phyloP scores from a whole-genome alignment of 148 eudicot species.

The Limonium bicolor region DNA sequence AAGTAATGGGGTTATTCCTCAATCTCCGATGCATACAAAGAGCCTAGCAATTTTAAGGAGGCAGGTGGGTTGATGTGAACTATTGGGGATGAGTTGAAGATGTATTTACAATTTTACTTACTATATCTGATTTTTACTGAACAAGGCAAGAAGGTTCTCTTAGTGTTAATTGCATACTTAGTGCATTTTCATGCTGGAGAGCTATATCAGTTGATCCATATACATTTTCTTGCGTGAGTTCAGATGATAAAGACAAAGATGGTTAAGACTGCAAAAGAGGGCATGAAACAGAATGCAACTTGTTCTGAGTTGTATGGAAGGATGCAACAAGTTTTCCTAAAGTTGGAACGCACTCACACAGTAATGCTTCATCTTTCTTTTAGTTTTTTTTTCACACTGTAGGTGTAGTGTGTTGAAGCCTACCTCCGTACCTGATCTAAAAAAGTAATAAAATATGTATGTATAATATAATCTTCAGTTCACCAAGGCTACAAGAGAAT shows the following conservation, averaged over 20 bases:
- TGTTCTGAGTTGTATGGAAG: constrained; percentile 53
- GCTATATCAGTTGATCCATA: background rate
- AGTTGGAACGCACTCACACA: constrained; percentile 36
- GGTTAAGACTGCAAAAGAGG: constrained; percentile 63
- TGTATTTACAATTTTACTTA: too few species aligned
- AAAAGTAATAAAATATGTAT: background rate
- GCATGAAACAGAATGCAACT: constrained; percentile 45
- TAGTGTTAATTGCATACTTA: background rate
- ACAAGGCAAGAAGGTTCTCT: too few species aligned
- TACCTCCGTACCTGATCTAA: background rate
- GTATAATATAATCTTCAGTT: constrained; percentile 8
- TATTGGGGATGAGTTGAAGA: too few species aligned
- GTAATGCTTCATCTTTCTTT: constrained; percentile 18
- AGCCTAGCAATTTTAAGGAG: constrained; percentile 71
- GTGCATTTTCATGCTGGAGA: background rate
- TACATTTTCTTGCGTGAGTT: constrained; percentile 1
- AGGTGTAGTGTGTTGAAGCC: too few species aligned
- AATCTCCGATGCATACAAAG: constrained; percentile 85
- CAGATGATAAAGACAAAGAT: constrained; percentile 67
- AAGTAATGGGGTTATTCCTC: constrained; percentile 78
- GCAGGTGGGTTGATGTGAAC: constrained; percentile 28
- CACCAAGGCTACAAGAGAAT: constrained; percentile 20
- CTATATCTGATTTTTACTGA: too few species aligned
- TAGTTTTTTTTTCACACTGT: too few species aligned
- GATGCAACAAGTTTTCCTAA: constrained; percentile 57